Evolutionary conservation across 2,329 filamentous ascomycete genomes (phyloP).

Genomic region (Stachybotrys chlorohalonatus): DNA sequence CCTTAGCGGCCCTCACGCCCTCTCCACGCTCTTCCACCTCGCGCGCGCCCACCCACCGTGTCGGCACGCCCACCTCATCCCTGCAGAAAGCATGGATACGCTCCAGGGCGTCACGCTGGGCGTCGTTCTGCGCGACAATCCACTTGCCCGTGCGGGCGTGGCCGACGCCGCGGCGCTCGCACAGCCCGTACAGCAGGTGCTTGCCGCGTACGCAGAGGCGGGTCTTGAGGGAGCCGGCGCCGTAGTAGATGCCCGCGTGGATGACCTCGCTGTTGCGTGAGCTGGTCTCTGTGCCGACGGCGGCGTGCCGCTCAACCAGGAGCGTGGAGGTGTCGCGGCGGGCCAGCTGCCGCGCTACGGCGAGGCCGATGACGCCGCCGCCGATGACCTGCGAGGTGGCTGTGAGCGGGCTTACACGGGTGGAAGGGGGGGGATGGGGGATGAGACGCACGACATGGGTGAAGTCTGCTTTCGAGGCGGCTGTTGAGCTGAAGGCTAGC

Average conservation of each 20-base stretch:
- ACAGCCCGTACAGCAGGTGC: slow-evolving; percentile 70
- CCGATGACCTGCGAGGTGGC: slow-evolving; percentile 39
- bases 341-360: slow-evolving; percentile 66
- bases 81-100: slow-evolving; percentile 37
- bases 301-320: slow-evolving; percentile 69
- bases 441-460: slow-evolving; percentile 31
- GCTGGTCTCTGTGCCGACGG: slow-evolving; percentile 76
- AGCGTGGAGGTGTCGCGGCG: slow-evolving; percentile 58
- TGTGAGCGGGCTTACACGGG: not conserved
- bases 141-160: slow-evolving; percentile 79
- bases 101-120: slow-evolving; percentile 57
- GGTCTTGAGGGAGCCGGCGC: slow-evolving; percentile 67
- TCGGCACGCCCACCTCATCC: slow-evolving; percentile 48
- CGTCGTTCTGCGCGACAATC: slow-evolving; percentile 78
- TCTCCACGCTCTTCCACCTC: slow-evolving; percentile 64
- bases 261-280: slow-evolving; percentile 94
- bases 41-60: slow-evolving; percentile 54
- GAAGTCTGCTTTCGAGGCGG: slow-evolving; percentile 28
- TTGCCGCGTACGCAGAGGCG: slow-evolving; percentile 71
- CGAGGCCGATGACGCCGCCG: slow-evolving; percentile 65
- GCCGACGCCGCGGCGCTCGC: slow-evolving; percentile 55
- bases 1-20: slow-evolving; percentile 60
- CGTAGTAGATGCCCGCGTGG: slow-evolving; percentile 92
- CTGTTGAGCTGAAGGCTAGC: slow-evolving; percentile 25
- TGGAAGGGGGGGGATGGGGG: slow-evolving; percentile 1